Evolutionary conservation across 1,284 basidiomycete genomes (phyloP).

Genomic region (Boletus semigastroideus): DNA sequence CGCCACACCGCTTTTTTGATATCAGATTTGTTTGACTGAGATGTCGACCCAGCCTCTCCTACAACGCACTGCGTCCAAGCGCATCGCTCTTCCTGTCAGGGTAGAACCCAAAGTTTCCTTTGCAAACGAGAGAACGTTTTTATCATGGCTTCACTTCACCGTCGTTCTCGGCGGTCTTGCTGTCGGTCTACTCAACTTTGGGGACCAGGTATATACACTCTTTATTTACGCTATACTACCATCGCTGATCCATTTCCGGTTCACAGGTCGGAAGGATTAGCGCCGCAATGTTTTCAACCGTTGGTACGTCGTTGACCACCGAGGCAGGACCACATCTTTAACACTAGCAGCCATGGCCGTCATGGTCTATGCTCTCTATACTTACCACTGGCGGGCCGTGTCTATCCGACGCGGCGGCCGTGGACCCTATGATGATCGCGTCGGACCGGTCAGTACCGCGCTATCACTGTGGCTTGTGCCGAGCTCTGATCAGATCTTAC

Average conservation of each 20-base stretch:
- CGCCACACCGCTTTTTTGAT: background rate
- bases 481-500: slow-evolving; percentile 9
- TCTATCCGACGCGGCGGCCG: slow-evolving; percentile 91
- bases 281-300: slow-evolving; percentile 89
- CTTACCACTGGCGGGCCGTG: slow-evolving; percentile 94
- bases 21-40: background rate
- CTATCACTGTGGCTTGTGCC: slow-evolving; percentile 6
- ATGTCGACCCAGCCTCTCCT: slow-evolving; percentile 98
- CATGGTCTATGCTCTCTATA: slow-evolving; percentile 94
- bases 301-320: slow-evolving; percentile 56
- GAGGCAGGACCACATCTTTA: slow-evolving; percentile 3
- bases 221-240: background rate
- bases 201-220: slow-evolving; percentile 71
- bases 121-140: slow-evolving; percentile 92
- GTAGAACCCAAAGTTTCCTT: slow-evolving; percentile 96
- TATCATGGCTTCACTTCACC: slow-evolving; percentile 96
- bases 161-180: slow-evolving; percentile 92
- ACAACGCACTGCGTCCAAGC: slow-evolving; percentile 92
- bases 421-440: slow-evolving; percentile 95
- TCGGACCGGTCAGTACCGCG: slow-evolving; percentile 68
- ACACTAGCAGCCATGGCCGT: slow-evolving; percentile 81
- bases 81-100: slow-evolving; percentile 91
- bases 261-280: slow-evolving; percentile 84
- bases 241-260: slow-evolving; percentile 1
- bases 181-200: slow-evolving; percentile 97